Conservation (phyloP, 129 eudicot genomes). For the Lactuca saligna region DNA sequence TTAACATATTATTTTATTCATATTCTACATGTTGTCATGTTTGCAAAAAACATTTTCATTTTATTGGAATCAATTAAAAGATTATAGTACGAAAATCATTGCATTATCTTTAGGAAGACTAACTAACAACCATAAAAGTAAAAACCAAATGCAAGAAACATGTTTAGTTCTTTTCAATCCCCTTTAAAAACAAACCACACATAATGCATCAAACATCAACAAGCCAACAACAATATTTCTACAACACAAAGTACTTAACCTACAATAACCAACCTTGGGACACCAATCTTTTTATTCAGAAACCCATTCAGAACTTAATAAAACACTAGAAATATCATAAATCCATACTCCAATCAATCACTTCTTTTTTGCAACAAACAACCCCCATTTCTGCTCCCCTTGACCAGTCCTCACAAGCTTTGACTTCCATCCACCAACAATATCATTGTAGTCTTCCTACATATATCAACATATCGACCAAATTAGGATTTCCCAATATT, state of each 20-base stretch:
- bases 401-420: conserved; percentile 69
- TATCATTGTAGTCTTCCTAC: conserved; percentile 89
- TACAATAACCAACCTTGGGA: conserved; percentile 19
- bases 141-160: conserved; percentile 4
- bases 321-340: conserved; percentile 7
- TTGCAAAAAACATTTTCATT: no score
- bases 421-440: conserved; percentile 95
- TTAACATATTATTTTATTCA: no score
- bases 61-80: not conserved
- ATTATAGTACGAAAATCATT: not conserved
- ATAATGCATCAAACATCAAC: conserved; percentile 21
- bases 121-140: not conserved
- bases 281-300: conserved; percentile 25
- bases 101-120: not conserved
- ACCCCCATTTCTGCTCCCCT: conserved; percentile 94
- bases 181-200: conserved; percentile 18
- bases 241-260: conserved; percentile 26
- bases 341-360: conserved; percentile 39
- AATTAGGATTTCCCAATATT: no score
- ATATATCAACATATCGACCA: not conserved
- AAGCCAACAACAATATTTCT: conserved; percentile 11
- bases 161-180: not conserved
- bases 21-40: no score
- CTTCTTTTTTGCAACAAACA: conserved; percentile 75
- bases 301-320: not conserved